Evolutionary conservation across 2,329 filamentous ascomycete species (phyloP), one percentile per base, ranked within the genome.

Genomic region (Trichophaea hybrida): DNA sequence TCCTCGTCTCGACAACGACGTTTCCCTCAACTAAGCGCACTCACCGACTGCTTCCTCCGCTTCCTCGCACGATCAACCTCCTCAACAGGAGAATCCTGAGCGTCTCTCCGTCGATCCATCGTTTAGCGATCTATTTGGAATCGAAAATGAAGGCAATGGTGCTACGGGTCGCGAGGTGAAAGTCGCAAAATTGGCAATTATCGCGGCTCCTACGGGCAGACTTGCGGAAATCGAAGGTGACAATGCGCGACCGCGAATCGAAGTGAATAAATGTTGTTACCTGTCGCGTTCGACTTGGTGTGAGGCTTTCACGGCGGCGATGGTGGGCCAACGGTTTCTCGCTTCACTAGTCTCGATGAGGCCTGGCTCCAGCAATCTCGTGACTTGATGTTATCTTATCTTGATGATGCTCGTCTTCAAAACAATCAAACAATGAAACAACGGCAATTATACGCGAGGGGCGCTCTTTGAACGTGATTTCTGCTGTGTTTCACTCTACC

Each of bases 41-140:
- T 65, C 49, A 66, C 64, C 63, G 64, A 65, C 59, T 66, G 64
- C 58, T 64, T 65, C 51, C 64, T 59, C 51, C 63, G 57, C 61
- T 66, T 66, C 51, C 63, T 57, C 46, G 64, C 63, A 34, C 64
- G 63, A 61, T 65, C 63, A n/a, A 61, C 64, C 12, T 59, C 60
- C 15, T 64, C 64, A n/a, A 55, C 64, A 34, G 57, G 51, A 57
- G 63, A 65, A 48, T 44, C 59, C 38, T 60, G 59, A 24, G 61
- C 55, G 52, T 56, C 60, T 55, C 63, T 60, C 44, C 64, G 59
- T 58, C 64, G 65, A 60, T 66, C 63, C 64, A 66, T 65, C 32
- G 43, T 32, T 46, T n/a, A 7, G 40, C 40, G 10, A 46, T 46
- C n/a, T 46, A n/a, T 13, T 46, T 46, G 40, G 5, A 17, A 13